Conservation (phyloP, 148 eudicot species). For the Linanthus parryae region DNA sequence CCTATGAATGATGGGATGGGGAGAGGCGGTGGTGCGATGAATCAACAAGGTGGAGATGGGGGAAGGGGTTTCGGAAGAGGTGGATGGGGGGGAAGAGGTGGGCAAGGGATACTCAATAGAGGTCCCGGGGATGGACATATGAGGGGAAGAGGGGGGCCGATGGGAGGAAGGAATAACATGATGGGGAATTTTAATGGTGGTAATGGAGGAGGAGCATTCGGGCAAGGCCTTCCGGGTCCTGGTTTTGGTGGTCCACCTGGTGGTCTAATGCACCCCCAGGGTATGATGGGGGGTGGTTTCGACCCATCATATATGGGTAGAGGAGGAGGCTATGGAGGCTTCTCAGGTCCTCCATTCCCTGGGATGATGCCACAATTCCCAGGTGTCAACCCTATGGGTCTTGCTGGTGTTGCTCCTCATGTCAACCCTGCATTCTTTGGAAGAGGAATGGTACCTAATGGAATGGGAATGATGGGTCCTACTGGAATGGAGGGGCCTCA, state of each 20-base stretch:
- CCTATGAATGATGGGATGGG: conserved; percentile 58
- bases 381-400: conserved; percentile 70
- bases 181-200: conserved; percentile 41
- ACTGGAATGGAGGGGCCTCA: too few relatives aligned
- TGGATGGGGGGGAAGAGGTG: conserved; percentile 77
- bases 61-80: conserved; percentile 79
- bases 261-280: conserved; percentile 75
- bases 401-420: conserved; percentile 92
- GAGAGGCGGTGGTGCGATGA: conserved; percentile 59
- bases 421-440: conserved; percentile 89
- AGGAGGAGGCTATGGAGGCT: conserved; percentile 77
- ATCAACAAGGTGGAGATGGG: conserved; percentile 56
- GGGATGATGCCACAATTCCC: conserved; percentile 85
- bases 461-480: conserved; percentile 78
- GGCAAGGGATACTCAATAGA: conserved; percentile 45
- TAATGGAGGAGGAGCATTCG: conserved; percentile 43
- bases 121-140: conserved; percentile 65
- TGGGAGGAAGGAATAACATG: conserved; percentile 60
- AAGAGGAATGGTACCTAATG: conserved; percentile 69
- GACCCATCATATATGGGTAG: conserved; percentile 87
- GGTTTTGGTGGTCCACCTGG: conserved; percentile 71
- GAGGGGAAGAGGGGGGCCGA: conserved; percentile 64
- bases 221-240: conserved; percentile 69
- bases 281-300: conserved; percentile 81
- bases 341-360: conserved; percentile 63